These are phyloP conservation scores for Nymphaea colorata DNA, from an alignment of 164 flowering plant genomes.

Conservation along the genomic window DNA sequence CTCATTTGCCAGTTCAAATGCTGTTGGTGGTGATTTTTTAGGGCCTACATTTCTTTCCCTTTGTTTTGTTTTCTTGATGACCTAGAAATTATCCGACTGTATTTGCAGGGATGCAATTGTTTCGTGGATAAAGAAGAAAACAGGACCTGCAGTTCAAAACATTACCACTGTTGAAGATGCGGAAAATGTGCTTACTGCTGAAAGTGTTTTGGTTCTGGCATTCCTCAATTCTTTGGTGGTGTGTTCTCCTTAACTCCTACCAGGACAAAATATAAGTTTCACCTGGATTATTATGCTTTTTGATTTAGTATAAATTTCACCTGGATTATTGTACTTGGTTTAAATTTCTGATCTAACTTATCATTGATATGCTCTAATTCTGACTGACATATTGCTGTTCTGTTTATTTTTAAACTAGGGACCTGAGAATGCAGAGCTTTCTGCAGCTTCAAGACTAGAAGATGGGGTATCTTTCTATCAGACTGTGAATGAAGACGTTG, in stretches of 20 bases:
- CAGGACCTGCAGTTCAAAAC: slow-evolving; percentile 66
- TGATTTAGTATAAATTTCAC: neutral
- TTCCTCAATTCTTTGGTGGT: slow-evolving; percentile 87
- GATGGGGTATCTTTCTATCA: slow-evolving; percentile 92
- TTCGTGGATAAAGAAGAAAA: slow-evolving; percentile 91
- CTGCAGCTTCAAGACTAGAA: slow-evolving; percentile 81
- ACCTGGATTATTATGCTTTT: neutral
- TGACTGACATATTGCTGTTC: neutral
- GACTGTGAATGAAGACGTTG: slow-evolving; percentile 70
- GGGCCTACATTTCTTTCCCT: no score
- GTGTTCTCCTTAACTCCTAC: slow-evolving; percentile 7
- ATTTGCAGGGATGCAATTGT: slow-evolving; percentile 66
- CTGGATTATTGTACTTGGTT: neutral
- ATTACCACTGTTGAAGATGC: slow-evolving; percentile 67
- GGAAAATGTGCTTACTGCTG: slow-evolving; percentile 44
- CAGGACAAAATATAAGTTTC: neutral
- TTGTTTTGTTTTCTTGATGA: no score
- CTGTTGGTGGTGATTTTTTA: no score
- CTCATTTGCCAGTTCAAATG: no score
- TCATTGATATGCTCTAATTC: neutral
- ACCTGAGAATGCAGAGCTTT: slow-evolving; percentile 69
- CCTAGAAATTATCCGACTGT: neutral
- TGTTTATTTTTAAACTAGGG: slow-evolving; percentile 32
- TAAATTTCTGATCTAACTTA: neutral
- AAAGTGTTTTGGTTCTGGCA: slow-evolving; percentile 57